Conservation (phyloP, 805 yeast species). For the Kurtzmaniella fragi region DNA sequence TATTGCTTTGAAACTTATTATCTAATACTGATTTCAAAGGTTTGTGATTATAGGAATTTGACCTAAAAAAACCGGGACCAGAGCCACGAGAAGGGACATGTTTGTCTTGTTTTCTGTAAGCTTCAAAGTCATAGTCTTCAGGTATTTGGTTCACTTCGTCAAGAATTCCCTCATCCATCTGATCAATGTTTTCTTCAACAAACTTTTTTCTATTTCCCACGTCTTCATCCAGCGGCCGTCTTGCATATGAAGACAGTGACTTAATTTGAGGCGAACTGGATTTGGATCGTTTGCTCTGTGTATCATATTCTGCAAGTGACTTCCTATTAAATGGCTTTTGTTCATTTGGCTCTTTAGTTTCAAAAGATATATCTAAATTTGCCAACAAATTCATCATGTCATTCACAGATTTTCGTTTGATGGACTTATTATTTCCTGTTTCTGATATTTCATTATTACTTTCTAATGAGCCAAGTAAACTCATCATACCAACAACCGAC, state of each 20-base stretch:
- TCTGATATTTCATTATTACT: slow-evolving; percentile 4
- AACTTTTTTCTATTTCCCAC: slow-evolving; percentile 1
- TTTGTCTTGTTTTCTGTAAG: slow-evolving; percentile 7
- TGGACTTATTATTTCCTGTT: neutral
- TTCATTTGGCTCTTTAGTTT: neutral
- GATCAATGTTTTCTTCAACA: neutral
- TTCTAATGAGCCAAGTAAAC: slow-evolving; percentile 17
- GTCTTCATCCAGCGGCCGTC: neutral
- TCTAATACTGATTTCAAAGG: slow-evolving; percentile 26
- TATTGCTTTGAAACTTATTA: slow-evolving; percentile 20
- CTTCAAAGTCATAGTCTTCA: slow-evolving; percentile 35
- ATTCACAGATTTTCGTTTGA: slow-evolving; percentile 19
- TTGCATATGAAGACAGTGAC: too few relatives aligned
- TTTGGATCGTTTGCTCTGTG: too few relatives aligned
- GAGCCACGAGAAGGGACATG: neutral
- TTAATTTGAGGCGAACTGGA: too few relatives aligned
- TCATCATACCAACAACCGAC: slow-evolving; percentile 28
- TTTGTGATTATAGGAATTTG: slow-evolving; percentile 35
- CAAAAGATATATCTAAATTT: slow-evolving; percentile 8
- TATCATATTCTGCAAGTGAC: neutral
- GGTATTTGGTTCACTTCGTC: slow-evolving; percentile 35
- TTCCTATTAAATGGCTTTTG: slow-evolving; percentile 5
- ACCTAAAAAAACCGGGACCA: slow-evolving; percentile 17
- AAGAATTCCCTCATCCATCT: slow-evolving; percentile 23
- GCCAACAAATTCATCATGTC: slow-evolving; percentile 30